Evolutionary conservation across 176 grass and related monocot genomes (phyloP).

Genomic region (Oryza meridionalis): DNA sequence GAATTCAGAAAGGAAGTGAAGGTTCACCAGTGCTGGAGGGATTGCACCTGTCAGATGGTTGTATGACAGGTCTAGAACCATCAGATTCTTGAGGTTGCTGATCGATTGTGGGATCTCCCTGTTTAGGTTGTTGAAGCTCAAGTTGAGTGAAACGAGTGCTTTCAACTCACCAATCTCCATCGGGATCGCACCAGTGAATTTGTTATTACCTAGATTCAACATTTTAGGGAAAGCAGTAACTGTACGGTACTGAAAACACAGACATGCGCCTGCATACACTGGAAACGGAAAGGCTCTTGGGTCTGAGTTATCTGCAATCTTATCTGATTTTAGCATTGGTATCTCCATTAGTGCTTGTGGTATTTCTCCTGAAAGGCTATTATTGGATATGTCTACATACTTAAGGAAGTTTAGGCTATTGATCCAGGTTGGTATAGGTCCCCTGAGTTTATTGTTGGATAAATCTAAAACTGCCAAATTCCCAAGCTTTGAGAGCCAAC

Average conservation of each 20-base stretch:
- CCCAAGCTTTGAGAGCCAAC: slow-evolving; percentile 40
- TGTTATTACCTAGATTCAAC: slow-evolving; percentile 44
- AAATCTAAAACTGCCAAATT: slow-evolving; percentile 8
- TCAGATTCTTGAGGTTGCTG: slow-evolving; percentile 33
- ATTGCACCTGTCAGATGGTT: slow-evolving; percentile 43
- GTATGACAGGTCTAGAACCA: slow-evolving; percentile 26
- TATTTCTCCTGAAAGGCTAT: no score
- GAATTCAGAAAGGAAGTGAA: slow-evolving; percentile 42
- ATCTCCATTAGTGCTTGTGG: no score
- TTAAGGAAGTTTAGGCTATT: no score
- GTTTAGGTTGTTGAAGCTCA: slow-evolving; percentile 47
- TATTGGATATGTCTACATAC: no score
- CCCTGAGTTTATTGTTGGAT: no score
- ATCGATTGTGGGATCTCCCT: slow-evolving; percentile 36
- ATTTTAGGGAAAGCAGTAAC: slow-evolving; percentile 15
- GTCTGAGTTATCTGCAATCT: no score
- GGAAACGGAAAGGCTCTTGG: no score
- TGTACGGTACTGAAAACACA: slow-evolving; percentile 12
- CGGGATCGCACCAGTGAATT: slow-evolving; percentile 37
- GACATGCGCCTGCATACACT: not conserved
- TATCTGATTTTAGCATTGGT: no score
- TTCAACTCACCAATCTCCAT: slow-evolving; percentile 39
- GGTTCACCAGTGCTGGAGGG: not conserved
- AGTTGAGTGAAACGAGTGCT: slow-evolving; percentile 35
- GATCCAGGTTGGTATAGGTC: no score